phyloP scores from a whole-genome alignment of 2,329 filamentous ascomycete genomes.

The Aspergillus jensenii region DNA sequence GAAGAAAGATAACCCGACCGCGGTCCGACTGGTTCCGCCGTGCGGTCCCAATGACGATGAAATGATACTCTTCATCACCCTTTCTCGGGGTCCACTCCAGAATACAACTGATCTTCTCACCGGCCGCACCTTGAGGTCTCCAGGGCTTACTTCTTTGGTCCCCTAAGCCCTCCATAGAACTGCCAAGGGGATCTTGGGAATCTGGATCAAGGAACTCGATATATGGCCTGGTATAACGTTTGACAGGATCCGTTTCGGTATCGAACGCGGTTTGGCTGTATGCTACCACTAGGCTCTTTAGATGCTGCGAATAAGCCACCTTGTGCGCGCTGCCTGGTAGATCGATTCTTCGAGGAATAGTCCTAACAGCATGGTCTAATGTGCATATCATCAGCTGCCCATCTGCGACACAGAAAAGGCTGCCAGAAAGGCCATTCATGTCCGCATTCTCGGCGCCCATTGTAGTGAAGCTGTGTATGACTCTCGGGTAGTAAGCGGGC shows the following conservation, averaged over 20 bases:
- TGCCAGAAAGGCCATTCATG: slow-evolving; percentile 35
- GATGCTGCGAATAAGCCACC: slow-evolving; percentile 46
- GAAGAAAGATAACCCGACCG: slow-evolving; percentile 41
- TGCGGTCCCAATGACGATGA: slow-evolving; percentile 42
- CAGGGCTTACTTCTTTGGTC: slow-evolving; percentile 17
- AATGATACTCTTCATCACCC: slow-evolving; percentile 39
- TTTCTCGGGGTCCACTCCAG: slow-evolving; percentile 42
- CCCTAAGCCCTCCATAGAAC: slow-evolving; percentile 4
- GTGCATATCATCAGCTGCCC: slow-evolving; percentile 50
- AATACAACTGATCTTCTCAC: slow-evolving; percentile 43
- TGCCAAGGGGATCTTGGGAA: slow-evolving; percentile 23
- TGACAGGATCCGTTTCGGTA: slow-evolving; percentile 27
- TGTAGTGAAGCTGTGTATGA: slow-evolving; percentile 36
- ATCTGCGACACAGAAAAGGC: slow-evolving; percentile 50
- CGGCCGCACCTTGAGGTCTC: slow-evolving; percentile 33
- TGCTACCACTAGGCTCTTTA: slow-evolving; percentile 52
- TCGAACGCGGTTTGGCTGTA: slow-evolving; percentile 35
- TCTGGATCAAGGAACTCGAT: slow-evolving; percentile 43
- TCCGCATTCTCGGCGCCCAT: slow-evolving; percentile 28
- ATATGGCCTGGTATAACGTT: slow-evolving; percentile 32
- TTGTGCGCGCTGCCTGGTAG: slow-evolving; percentile 44
- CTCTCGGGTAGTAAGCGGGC: slow-evolving; percentile 39
- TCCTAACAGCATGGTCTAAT: slow-evolving; percentile 42
- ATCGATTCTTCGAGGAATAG: slow-evolving; percentile 41
- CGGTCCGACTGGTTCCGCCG: slow-evolving; percentile 28